phyloP scores from a whole-genome alignment of 2,329 filamentous ascomycete genomes.

The Fusarium sp. region DNA sequence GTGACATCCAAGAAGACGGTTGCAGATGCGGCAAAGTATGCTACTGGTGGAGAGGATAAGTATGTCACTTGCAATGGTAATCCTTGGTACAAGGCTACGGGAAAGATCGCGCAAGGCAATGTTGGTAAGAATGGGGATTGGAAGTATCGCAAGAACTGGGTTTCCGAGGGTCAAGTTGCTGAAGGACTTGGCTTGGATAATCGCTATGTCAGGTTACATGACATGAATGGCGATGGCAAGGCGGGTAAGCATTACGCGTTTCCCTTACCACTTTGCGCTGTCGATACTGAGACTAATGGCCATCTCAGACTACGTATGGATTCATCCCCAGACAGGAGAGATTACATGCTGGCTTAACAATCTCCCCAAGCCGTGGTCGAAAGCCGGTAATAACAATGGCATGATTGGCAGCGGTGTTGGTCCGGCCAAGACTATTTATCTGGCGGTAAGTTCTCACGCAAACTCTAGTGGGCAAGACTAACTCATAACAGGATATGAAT shows the following conservation, averaged over 20 bases:
- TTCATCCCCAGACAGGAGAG: not conserved
- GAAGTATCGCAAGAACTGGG: conserved; percentile 18
- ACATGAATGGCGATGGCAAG: conserved; percentile 22
- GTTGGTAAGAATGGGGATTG: conserved; percentile 9
- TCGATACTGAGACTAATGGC: not conserved
- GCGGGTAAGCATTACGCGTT: not conserved
- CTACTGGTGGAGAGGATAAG: not conserved
- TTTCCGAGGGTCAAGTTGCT: not conserved
- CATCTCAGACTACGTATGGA: conserved; percentile 8
- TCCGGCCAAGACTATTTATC: conserved; percentile 1
- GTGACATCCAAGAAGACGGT: not conserved
- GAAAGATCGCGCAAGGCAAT: conserved; percentile 1
- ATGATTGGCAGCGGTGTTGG: conserved; percentile 7
- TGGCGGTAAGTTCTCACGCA: not conserved
- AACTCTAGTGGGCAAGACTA: not conserved
- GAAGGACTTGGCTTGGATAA: conserved; percentile 8
- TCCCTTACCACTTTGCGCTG: accelerated
- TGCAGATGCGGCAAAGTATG: not conserved
- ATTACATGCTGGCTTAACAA: conserved; percentile 17
- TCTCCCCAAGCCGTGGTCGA: not conserved
- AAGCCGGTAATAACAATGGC: conserved; percentile 6
- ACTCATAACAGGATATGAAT: conserved; percentile 2
- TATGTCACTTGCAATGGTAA: not conserved
- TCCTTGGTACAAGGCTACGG: not conserved
- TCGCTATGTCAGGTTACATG: conserved; percentile 8